Evolutionary conservation across 495 filamentous ascomycete species (phyloP).

Genomic region (Talaromyces ruber): DNA sequence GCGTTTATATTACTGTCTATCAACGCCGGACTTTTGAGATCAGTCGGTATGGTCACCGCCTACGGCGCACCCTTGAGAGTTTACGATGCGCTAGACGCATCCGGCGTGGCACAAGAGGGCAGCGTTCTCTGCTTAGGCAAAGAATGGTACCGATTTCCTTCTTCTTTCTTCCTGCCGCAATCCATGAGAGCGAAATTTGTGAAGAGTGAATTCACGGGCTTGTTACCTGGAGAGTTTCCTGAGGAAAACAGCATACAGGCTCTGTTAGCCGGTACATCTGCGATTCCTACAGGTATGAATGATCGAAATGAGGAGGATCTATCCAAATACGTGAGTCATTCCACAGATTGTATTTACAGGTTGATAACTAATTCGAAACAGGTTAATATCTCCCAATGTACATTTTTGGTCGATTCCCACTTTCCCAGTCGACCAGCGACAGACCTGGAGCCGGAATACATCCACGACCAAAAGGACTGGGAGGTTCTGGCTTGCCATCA

Average conservation of each 20-base stretch:
- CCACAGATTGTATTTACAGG: not conserved
- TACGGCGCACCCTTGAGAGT: constrained; percentile 81
- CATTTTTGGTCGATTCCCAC: constrained; percentile 81
- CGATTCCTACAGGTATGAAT: constrained; percentile 80
- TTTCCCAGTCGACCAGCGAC: constrained; percentile 51
- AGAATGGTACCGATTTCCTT: constrained; percentile 98
- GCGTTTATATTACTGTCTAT: constrained; percentile 47
- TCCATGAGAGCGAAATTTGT: constrained; percentile 78
- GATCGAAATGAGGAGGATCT: constrained; percentile 82
- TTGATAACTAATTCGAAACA: constrained; percentile 15
- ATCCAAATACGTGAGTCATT: constrained; percentile 67
- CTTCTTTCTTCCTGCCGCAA: constrained; percentile 79
- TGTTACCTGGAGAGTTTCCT: constrained; percentile 86
- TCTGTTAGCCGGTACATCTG: constrained; percentile 70
- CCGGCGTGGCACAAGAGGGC: constrained; percentile 41
- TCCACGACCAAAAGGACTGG: constrained; percentile 62
- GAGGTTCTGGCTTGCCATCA: constrained; percentile 59
- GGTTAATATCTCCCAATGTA: constrained; percentile 63
- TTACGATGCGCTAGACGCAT: constrained; percentile 49
- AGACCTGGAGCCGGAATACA: constrained; percentile 65
- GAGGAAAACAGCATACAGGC: constrained; percentile 53
- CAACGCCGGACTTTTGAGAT: constrained; percentile 59
- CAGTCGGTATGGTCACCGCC: constrained; percentile 69
- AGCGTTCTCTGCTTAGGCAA: constrained; percentile 83
- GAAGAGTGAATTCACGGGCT: constrained; percentile 77